phyloP scores from a whole-genome alignment of 2,329 filamentous ascomycete genomes.

The Clarireedia hainanense region DNA sequence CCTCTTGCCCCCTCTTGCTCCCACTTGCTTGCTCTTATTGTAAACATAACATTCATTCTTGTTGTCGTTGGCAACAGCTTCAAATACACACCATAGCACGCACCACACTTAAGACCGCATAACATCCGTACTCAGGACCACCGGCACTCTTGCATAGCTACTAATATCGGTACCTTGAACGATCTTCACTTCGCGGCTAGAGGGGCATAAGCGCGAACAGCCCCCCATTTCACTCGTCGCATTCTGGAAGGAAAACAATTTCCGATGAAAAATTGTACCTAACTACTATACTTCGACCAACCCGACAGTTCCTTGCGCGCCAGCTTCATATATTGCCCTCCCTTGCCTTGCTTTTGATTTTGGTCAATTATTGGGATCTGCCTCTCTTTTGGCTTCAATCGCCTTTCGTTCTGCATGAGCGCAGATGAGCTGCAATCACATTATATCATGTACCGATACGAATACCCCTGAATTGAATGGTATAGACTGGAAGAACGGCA shows the following conservation, averaged over 20 bases:
- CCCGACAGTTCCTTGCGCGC: neutral
- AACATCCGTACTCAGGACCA: neutral
- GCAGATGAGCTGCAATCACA: constrained; percentile 21
- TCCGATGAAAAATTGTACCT: constrained; percentile 1
- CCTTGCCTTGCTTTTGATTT: neutral
- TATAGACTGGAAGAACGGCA: constrained; percentile 5
- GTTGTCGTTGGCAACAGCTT: no score
- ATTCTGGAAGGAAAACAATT: constrained; percentile 7
- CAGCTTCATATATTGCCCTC: neutral
- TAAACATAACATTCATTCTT: no score
- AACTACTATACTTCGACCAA: neutral
- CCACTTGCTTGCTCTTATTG: no score
- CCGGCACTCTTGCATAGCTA: neutral
- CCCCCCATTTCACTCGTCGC: neutral
- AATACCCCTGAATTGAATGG: constrained; percentile 22
- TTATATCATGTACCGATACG: constrained; percentile 23
- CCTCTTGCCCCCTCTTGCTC: no score
- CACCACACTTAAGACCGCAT: no score
- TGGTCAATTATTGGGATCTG: neutral
- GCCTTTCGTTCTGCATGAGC: constrained; percentile 12
- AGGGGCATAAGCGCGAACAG: constrained; percentile 4
- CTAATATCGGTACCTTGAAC: neutral
- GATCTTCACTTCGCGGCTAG: constrained; percentile 1
- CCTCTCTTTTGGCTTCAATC: neutral
- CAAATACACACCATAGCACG: no score